Evolutionary conservation across 768 basidiomycete genomes (phyloP), one percentile per base, ranked within the genome.

Genomic region (Gymnopilus dilepis): DNA sequence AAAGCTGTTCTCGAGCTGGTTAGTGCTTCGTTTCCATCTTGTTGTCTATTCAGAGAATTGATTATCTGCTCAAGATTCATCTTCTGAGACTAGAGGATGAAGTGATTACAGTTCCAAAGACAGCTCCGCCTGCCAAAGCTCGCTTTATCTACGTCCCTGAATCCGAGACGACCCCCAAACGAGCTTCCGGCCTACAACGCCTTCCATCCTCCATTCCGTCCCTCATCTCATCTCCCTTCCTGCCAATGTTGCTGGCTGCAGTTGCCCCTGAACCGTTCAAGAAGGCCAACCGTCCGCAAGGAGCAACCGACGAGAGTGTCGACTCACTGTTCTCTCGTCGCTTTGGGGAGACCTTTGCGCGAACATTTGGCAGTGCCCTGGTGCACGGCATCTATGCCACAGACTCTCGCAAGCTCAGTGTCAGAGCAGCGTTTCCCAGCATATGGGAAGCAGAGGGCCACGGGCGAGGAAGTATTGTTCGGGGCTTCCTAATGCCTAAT

Each of bases 371-470:
- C 41, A 70, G 93, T 82, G 90, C 96, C 0, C 77, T 97, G 60
- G 86, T 95, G 0, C 96, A 97, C 69, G 97, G 97, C 0, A 91
- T 99, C 58, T 98, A 98, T 71, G 95, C 94, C 1, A 86, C 94
- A 0, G 94, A 97, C 68, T 85, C 95, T 2, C 77, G 91, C 2
- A 68, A 77, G 40, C 75, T 99, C 17, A 93, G 92, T 60, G 79
- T 94, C 2, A 84, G 89, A 3, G 82, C 94, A 2, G 85, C 93
- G 1, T 94, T 97, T 69, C 90, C 92, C 0, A 76, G 79, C 2
- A 65, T 97, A 56, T 91, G 86, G 84, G 83, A 88, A 0, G 81
- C 87, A 0, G 93, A 90, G 69, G 81, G 87, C 53, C 73, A 79
- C 21, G 88, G 91, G 2, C 70, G 78, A 15, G 95, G 95, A 0